These are phyloP conservation scores for Cicer judaicum DNA, from an alignment of 306 rosid species.

Conservation along the genomic window DNA sequence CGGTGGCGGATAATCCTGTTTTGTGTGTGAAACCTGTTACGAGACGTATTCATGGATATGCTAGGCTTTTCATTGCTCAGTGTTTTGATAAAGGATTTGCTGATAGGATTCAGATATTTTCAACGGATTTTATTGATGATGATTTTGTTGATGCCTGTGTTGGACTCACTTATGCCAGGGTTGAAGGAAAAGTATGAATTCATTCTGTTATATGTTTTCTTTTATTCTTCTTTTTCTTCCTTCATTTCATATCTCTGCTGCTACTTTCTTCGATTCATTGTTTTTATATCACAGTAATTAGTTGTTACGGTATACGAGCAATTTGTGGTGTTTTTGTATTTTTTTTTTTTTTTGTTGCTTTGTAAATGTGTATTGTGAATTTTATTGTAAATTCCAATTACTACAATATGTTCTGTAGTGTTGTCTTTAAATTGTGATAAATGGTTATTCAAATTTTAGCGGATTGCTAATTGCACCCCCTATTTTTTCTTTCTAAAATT, in stretches of 20 bases:
- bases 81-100: conserved; percentile 55
- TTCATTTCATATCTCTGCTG: not conserved
- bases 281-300: not conserved
- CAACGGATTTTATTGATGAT: conserved; percentile 78
- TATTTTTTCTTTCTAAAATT: too few species aligned
- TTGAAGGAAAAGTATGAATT: conserved; percentile 66
- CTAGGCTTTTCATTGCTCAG: conserved; percentile 72
- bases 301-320: not conserved
- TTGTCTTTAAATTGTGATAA: not conserved
- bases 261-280: not conserved
- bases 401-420: not conserved
- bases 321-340: not conserved
- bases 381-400: conserved; percentile 8
- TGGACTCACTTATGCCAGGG: conserved; percentile 73
- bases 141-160: conserved; percentile 91
- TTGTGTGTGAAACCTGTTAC: conserved; percentile 86
- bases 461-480: too few species aligned
- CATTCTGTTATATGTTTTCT: not conserved
- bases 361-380: conserved; percentile 7
- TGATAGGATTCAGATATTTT: conserved; percentile 71
- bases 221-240: too few species aligned
- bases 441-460: too few species aligned
- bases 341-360: not conserved
- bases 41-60: conserved; percentile 65
- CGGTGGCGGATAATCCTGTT: conserved; percentile 76